phyloP scores from a whole-genome alignment of 805 yeast genomes.

The Candida berthetii region DNA sequence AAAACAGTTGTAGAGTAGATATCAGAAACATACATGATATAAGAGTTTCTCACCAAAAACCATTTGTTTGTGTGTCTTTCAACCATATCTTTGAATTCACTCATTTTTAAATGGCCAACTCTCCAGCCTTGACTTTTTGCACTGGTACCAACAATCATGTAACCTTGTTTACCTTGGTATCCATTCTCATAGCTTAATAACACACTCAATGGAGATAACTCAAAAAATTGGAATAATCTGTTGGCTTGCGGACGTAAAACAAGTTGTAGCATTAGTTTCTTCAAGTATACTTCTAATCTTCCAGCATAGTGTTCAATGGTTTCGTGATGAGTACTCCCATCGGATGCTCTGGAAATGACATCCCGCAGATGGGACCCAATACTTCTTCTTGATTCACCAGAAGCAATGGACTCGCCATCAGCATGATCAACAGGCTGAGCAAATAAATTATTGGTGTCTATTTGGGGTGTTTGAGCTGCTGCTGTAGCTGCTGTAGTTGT shows the following conservation, averaged over 20 bases:
- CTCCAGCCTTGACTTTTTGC: constrained; percentile 94
- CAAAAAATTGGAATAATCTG: constrained; percentile 79
- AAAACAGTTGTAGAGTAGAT: constrained; percentile 81
- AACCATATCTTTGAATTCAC: constrained; percentile 82
- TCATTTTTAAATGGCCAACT: constrained; percentile 78
- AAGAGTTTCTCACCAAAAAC: constrained; percentile 83
- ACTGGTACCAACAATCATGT: constrained; percentile 69
- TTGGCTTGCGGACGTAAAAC: constrained; percentile 78
- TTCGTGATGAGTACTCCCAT: constrained; percentile 1
- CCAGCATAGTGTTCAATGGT: not conserved
- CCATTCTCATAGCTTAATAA: constrained; percentile 77
- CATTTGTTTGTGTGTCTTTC: constrained; percentile 88
- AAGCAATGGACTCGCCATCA: too few relatives aligned
- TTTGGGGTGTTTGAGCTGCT: too few relatives aligned
- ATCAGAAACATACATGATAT: constrained; percentile 79
- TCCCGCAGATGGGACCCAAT: constrained; percentile 10
- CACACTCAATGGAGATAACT: constrained; percentile 83
- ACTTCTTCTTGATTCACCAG: not conserved
- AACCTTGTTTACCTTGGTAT: constrained; percentile 86
- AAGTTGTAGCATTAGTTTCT: constrained; percentile 49
- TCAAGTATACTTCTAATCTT: constrained; percentile 60
- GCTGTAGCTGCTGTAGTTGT: too few relatives aligned
- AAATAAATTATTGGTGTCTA: too few relatives aligned
- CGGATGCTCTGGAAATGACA: constrained; percentile 11
- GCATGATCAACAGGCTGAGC: too few relatives aligned